Percentiles rank a stretch among this genome's conserved stretches.
Evolutionary conservation across 345 rosid genomes (phyloP).

Genomic region (Turritis glabra): DNA sequence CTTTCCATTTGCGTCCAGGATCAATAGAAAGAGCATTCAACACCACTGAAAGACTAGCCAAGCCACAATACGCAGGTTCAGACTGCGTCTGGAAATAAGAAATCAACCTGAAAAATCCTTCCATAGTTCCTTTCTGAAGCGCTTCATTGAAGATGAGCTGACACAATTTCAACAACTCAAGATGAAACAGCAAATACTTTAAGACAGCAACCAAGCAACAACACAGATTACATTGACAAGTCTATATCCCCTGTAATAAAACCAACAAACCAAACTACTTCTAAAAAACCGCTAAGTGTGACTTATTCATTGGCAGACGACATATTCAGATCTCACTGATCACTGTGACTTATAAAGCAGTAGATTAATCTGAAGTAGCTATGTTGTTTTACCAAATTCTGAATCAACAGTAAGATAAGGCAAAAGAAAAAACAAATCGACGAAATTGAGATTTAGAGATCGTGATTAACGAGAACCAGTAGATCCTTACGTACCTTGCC

Average conservation of each 20-base stretch:
- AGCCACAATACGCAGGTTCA: slow-evolving; percentile 90
- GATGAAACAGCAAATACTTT: background rate
- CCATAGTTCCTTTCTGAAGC: slow-evolving; percentile 87
- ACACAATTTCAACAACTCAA: slow-evolving; percentile 1
- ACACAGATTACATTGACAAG: background rate
- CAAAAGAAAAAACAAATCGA: background rate
- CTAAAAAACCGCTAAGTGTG: too few relatives aligned
- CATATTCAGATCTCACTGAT: too few relatives aligned
- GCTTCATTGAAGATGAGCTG: slow-evolving; percentile 84
- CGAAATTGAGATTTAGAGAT: background rate
- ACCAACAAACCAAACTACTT: too few relatives aligned
- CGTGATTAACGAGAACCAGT: too few relatives aligned
- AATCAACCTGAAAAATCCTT: slow-evolving; percentile 80
- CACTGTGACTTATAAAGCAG: too few relatives aligned
- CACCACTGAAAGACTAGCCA: slow-evolving; percentile 85
- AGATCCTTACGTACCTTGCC: slow-evolving; percentile 51
- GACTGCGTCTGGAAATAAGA: slow-evolving; percentile 91
- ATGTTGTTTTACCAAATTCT: too few relatives aligned
- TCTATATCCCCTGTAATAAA: too few relatives aligned
- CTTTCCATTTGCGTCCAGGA: slow-evolving; percentile 89
- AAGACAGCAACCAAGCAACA: background rate
- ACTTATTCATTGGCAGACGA: too few relatives aligned
- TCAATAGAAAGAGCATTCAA: slow-evolving; percentile 91
- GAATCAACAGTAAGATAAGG: too few relatives aligned
- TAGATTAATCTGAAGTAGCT: too few relatives aligned